A percentile compares a stretch with the other conserved stretches of the same genome.
Evolutionary conservation across 2,329 filamentous ascomycete genomes (phyloP).

Genomic region (Paraphaeosphaeria minitans): DNA sequence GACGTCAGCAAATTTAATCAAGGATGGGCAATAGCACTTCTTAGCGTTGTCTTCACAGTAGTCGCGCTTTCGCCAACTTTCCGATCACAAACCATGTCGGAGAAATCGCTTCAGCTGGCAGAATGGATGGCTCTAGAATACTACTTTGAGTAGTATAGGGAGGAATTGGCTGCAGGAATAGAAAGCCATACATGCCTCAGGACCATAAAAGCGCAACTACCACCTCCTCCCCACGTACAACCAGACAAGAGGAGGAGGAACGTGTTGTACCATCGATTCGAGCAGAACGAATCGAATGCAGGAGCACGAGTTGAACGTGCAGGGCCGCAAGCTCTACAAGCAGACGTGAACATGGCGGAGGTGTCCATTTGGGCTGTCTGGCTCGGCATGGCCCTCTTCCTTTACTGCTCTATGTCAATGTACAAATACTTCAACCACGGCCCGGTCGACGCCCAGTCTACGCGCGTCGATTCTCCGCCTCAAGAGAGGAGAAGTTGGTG

Average conservation of each 20-base stretch:
- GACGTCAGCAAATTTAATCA: slow-evolving; percentile 18
- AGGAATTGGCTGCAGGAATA: slow-evolving; percentile 23
- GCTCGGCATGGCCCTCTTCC: slow-evolving; percentile 8
- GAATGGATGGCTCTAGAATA: slow-evolving; percentile 28
- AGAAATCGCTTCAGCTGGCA: slow-evolving; percentile 20
- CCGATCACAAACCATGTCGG: slow-evolving; percentile 18
- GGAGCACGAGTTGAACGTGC: too few relatives aligned
- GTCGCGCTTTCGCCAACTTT: slow-evolving; percentile 25
- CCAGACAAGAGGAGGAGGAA: slow-evolving; percentile 16
- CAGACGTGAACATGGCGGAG: background rate
- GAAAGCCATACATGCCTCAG: slow-evolving; percentile 22
- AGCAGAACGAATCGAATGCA: slow-evolving; percentile 11
- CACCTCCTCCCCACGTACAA: slow-evolving; percentile 23
- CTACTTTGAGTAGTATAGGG: slow-evolving; percentile 24
- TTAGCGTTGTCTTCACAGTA: slow-evolving; percentile 23
- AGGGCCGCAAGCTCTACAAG: background rate
- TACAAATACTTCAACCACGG: slow-evolving; percentile 4
- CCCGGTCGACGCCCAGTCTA: background rate
- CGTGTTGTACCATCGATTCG: background rate
- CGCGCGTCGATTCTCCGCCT: background rate
- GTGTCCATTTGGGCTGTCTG: background rate
- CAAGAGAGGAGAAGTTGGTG: background rate
- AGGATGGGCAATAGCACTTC: slow-evolving; percentile 24
- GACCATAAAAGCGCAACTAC: slow-evolving; percentile 18
- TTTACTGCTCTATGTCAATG: slow-evolving; percentile 13